Percentiles rank a stretch among this genome's conserved stretches.
These are phyloP conservation scores for Perilla frutescens DNA, from an alignment of 257 asterid genomes.

Conservation along the genomic window DNA sequence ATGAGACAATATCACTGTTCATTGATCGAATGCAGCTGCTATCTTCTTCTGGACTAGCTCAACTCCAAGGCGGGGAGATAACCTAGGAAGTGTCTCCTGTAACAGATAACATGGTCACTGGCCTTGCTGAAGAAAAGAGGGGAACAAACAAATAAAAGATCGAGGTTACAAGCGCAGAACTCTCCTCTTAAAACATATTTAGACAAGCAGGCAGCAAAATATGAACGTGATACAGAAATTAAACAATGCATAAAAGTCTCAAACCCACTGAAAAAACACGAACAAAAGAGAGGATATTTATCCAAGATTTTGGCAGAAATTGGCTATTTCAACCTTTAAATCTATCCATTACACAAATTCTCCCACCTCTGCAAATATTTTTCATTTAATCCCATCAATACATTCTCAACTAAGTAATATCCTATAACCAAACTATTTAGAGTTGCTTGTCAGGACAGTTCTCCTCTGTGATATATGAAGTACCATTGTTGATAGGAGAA, in stretches of 20 bases:
- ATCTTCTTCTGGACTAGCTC: conserved; percentile 83
- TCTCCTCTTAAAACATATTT: background rate
- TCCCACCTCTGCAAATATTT: background rate
- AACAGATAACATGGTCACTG: conserved; percentile 14
- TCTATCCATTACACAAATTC: background rate
- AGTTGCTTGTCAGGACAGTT: conserved; percentile 5
- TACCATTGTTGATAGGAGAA: background rate
- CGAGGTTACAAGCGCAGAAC: background rate
- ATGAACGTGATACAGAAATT: background rate
- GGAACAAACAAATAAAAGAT: too few species aligned
- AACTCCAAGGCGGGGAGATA: conserved; percentile 87
- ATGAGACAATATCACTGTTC: background rate
- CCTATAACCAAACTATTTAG: conserved; percentile 3
- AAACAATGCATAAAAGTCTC: background rate
- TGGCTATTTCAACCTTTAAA: background rate
- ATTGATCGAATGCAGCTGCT: conserved; percentile 61
- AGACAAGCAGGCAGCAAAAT: background rate
- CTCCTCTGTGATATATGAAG: background rate
- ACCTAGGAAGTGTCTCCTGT: conserved; percentile 83
- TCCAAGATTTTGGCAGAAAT: background rate
- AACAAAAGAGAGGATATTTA: background rate
- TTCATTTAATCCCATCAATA: background rate
- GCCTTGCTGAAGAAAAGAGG: conserved; percentile 6
- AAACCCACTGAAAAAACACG: background rate
- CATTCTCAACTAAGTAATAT: background rate